Base-by-base conservation (phyloP, 1,284 basidiomycete genomes). In the Papiliotrema fonsecae region DNA sequence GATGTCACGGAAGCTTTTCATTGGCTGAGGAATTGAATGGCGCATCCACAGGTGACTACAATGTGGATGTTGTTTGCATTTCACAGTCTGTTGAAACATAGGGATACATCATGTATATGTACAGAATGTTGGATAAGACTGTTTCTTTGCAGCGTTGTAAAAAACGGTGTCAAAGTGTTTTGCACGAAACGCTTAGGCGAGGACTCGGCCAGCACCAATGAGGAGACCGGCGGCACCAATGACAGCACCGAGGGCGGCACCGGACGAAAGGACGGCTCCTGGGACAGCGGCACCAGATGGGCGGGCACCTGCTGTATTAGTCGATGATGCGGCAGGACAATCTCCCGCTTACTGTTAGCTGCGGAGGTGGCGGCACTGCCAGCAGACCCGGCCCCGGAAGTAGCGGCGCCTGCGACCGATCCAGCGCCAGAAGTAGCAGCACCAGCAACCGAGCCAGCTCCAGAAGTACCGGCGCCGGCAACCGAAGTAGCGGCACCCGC, bases 171-270 rank as follows among this genome's bases (percentile, higher is more conserved):
- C 4, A 19, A 18, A 4, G 27, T 28, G 10, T 38, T n/a, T 19
- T 16, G 6, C 11, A 26, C 24, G 24, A 42, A 13, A 11, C 16
- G 24, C 40, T 52, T 55, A 62, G 35, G 52, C 54, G 26, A 57
- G 49, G 21, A 60, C 50, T 36, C 44, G 38, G 28, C 54, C 60
- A 13, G 52, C 56, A 22, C 60, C 60, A 21, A 62, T 26, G 38
- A 55, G 43, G 31, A 61, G 41, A 45, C 58, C 60, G 26, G 51
- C 52, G 28, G 47, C 58, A 26, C 56, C 60, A 18, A 57, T 49
- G 28, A 56, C 31, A 19, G 55, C 45, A 2, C 31, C 42, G n/a
- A 43, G 6, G 10, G 34, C 31, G n/a, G 45, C 28, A 6, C 50
- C 47, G 11, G 42, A 26, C 2, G 43, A 40, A 19, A 44, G 13